Conservation (phyloP, 441 rosid species). For the Gossypium davidsonii region DNA sequence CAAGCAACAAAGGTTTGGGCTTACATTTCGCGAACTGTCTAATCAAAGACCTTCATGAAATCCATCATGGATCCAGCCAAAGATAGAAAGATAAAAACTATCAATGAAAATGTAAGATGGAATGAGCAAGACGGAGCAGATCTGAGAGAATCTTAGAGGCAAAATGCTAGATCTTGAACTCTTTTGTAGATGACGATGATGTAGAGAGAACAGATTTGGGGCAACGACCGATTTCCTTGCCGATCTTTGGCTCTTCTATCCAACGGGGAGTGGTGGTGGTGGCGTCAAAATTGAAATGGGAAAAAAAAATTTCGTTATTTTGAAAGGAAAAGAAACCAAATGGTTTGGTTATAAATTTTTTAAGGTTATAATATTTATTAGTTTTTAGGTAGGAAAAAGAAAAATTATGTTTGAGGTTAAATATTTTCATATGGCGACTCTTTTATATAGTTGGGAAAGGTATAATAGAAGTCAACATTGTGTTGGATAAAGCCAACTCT, state of each 20-base stretch:
- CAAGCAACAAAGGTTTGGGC: conserved; percentile 17
- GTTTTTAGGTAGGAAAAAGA: too few relatives aligned
- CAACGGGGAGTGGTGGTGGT: too few relatives aligned
- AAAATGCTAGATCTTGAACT: neutral
- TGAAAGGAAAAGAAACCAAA: too few relatives aligned
- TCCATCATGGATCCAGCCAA: conserved; percentile 59
- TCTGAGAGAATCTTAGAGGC: neutral
- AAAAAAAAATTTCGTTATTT: too few relatives aligned
- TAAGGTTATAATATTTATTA: too few relatives aligned
- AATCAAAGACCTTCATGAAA: conserved; percentile 96
- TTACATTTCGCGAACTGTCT: conserved; percentile 91
- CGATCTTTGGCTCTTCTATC: conserved; percentile 55
- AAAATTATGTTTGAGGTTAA: too few relatives aligned
- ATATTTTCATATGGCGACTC: too few relatives aligned
- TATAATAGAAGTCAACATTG: too few relatives aligned
- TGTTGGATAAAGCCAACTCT: too few relatives aligned
- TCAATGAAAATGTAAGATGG: neutral
- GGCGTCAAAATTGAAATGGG: too few relatives aligned
- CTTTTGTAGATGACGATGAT: conserved; percentile 41
- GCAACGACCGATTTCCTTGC: conserved; percentile 26
- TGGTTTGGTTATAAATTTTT: too few relatives aligned
- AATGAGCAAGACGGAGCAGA: neutral
- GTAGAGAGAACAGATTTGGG: conserved; percentile 80
- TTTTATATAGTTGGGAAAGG: too few relatives aligned
- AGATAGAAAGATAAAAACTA: neutral